phyloP scores from a whole-genome alignment of 331 rosid species.

The Saraca asoca region DNA sequence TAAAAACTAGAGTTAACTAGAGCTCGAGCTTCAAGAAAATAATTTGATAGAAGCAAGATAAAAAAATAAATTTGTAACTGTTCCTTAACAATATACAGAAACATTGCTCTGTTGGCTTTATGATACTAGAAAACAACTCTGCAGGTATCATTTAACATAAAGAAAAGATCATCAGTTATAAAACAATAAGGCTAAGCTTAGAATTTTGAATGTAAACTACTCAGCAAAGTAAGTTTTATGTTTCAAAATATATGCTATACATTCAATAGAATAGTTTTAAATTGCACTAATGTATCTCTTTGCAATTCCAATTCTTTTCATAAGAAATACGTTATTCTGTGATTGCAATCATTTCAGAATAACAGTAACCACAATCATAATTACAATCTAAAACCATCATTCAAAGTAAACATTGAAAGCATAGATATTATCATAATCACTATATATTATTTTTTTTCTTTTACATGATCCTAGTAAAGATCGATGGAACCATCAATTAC shows the following conservation, averaged over 20 bases:
- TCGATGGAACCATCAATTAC: conserved; percentile 31
- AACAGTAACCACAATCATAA: no score
- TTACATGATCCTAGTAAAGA: conserved; percentile 30
- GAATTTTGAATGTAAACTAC: background rate
- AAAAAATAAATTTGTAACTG: no score
- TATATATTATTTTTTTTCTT: background rate
- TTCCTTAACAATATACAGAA: conserved; percentile 1
- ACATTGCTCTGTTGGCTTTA: background rate
- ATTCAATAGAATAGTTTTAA: no score
- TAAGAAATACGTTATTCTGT: no score
- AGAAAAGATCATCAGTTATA: background rate
- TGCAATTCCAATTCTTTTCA: no score
- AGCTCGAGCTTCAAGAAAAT: no score
- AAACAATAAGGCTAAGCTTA: conserved; percentile 28
- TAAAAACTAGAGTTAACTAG: no score
- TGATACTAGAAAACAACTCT: background rate
- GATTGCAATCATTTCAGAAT: no score
- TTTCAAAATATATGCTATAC: no score
- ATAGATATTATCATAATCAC: background rate
- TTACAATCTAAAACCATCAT: background rate
- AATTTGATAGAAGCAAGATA: no score
- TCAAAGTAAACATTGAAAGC: conserved; percentile 10
- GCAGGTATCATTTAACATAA: background rate
- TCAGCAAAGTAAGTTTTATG: background rate
- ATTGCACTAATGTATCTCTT: no score